A percentile compares a stretch with the other conserved stretches of the same genome.
Conservation (phyloP, 495 filamentous ascomycete species). For the Apiosordaria backusii region DNA sequence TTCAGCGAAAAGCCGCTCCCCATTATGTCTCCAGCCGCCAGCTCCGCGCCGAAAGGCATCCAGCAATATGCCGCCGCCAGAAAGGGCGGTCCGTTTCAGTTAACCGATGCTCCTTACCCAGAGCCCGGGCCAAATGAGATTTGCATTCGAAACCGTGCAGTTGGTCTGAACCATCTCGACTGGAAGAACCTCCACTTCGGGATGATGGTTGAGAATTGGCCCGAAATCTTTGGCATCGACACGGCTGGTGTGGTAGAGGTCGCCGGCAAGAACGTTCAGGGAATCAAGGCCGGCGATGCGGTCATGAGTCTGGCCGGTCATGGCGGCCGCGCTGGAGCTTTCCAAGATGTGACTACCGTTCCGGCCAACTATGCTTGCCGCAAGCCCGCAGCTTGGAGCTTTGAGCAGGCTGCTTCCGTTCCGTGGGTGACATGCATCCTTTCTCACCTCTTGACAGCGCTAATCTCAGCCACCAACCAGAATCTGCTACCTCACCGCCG, state of each 20-base stretch:
- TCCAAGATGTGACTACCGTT: constrained; percentile 39
- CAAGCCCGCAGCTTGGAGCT: constrained; percentile 37
- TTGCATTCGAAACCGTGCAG: constrained; percentile 37
- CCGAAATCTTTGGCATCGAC: constrained; percentile 52
- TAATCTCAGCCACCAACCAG: constrained; percentile 18
- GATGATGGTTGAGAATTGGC: constrained; percentile 38
- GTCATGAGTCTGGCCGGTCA: constrained; percentile 31
- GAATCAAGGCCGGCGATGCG: constrained; percentile 38
- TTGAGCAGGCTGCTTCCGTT: constrained; percentile 43
- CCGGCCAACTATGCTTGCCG: constrained; percentile 36
- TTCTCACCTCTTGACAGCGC: background rate
- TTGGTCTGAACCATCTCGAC: constrained; percentile 50
- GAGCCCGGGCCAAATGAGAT: constrained; percentile 36
- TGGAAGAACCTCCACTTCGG: constrained; percentile 40
- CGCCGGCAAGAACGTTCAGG: constrained; percentile 26
- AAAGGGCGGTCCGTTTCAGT: constrained; percentile 7
- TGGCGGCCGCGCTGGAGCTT: constrained; percentile 31
- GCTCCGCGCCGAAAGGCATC: constrained; percentile 3
- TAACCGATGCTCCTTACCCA: constrained; percentile 1
- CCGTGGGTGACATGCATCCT: constrained; percentile 34
- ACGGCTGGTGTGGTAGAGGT: constrained; percentile 43
- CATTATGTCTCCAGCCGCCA: background rate
- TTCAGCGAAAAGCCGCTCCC: background rate
- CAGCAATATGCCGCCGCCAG: constrained; percentile 4
- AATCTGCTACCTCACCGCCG: constrained; percentile 41